These are phyloP conservation scores for Barbatosphaeria neglecta DNA, from an alignment of 495 filamentous ascomycete species.

Conservation along the genomic window DNA sequence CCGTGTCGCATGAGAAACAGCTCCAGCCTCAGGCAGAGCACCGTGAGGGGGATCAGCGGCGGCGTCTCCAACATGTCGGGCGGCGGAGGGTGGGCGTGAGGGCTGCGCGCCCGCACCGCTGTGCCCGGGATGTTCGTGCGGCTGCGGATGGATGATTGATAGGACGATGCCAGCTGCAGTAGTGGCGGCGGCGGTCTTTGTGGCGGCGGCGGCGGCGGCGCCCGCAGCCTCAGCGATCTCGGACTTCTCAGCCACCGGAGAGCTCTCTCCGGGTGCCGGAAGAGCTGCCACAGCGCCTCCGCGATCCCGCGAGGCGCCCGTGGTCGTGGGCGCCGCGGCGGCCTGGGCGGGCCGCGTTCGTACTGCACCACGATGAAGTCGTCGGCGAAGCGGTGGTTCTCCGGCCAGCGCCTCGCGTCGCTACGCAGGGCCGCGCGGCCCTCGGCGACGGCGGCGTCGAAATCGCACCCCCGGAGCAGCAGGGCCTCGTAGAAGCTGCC, in stretches of 20 bases:
- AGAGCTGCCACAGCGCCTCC: not conserved
- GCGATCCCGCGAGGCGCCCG: not conserved
- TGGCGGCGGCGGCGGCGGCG: not conserved
- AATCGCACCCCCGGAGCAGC: not conserved
- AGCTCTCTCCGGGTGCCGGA: not conserved
- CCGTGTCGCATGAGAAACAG: not conserved
- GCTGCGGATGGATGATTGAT: not conserved
- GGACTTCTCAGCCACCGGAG: not conserved
- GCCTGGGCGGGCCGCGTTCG: not conserved
- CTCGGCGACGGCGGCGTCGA: not conserved
- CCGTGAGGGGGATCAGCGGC: not conserved
- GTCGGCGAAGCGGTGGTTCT: not conserved
- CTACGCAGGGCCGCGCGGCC: not conserved
- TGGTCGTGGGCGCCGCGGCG: not conserved
- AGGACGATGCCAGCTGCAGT: not conserved
- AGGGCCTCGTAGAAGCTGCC: not conserved
- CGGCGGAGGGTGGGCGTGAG: not conserved
- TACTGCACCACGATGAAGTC: not conserved
- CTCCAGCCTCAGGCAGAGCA: not conserved
- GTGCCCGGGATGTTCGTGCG: not conserved
- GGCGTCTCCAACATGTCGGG: not conserved
- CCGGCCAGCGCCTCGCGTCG: not conserved
- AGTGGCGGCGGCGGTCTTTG: not conserved
- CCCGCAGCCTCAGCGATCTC: not conserved
- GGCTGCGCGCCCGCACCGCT: not conserved